Evolutionary conservation across 148 eudicot species (phyloP), one percentile per base, ranked within the genome.

Genomic region (Diospyros kaki): DNA sequence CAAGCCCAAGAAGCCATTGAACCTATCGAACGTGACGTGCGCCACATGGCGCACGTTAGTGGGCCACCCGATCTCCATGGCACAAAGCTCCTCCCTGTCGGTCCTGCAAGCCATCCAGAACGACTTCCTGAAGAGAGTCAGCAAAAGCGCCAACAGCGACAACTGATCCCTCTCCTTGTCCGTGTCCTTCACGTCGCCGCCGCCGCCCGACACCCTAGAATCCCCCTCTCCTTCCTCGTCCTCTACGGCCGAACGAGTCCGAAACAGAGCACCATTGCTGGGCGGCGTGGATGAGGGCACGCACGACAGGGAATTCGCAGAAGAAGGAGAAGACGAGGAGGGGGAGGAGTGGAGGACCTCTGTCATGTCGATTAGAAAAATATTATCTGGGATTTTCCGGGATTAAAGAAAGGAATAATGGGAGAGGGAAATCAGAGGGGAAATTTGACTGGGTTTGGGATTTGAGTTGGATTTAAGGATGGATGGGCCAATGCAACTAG

Each of bases 1-100:
- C 94, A 95, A 89, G 74, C 99, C 99, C 86, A 95, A 87, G 84
- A 95, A 95, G 70, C 99, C 99, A 81, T 95, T 80, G 77, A 90
- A 95, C 80, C 91, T 89, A 83, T 95, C 99, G 77, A 92, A 95
- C 14, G 97, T 95, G 10, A 95, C 99, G 83, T 95, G 99, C 51
- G 97, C 97, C 69, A 95, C 97, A 80, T 95, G 99, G 66, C 91
- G 90, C 61, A 95, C 99, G 82, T 93, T 84, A 69, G 97, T 95
- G 8, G 99, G 99, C 87, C 92, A 87, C 53, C 99, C 91, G 72
- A 95, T 95, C 80, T 95, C 97, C 99, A 95, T 95, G 51, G 73
- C 85, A 68, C 64, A 85, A 68, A 77, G 64, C 54, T 81, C 84
- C 62, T 76, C 86, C 14, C 79, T 81, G 52, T 80, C 86, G 69